Evolutionary conservation across 345 rosid species (phyloP).

Genomic region (Tarenaya hassleriana): DNA sequence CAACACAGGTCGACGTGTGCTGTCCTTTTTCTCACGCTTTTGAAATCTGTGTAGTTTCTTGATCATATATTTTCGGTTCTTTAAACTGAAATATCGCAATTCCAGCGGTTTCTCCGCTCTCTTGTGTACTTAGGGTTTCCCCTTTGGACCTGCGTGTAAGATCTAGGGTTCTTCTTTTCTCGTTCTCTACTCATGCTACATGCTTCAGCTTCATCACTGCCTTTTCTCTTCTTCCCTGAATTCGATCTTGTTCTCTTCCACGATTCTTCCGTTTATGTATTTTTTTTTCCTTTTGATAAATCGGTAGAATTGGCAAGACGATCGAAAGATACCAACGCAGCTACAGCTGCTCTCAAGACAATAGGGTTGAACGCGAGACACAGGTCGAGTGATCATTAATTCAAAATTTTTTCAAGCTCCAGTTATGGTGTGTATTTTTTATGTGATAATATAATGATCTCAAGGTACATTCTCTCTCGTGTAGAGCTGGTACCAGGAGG

Average conservation of each 20-base stretch:
- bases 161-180: constrained; percentile 39
- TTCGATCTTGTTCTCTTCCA: not conserved
- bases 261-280: too few species aligned
- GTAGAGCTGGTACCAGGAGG: constrained; percentile 78
- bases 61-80: not conserved
- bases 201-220: not conserved
- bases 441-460: too few species aligned
- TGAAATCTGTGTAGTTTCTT: constrained; percentile 15
- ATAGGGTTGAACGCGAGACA: constrained; percentile 49
- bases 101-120: not conserved
- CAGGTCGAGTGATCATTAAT: constrained; percentile 40
- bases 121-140: constrained; percentile 19
- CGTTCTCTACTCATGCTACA: not conserved
- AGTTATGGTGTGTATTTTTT: too few species aligned
- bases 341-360: constrained; percentile 49
- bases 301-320: constrained; percentile 46
- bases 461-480: constrained; percentile 4
- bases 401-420: too few species aligned
- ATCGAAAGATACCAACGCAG: constrained; percentile 69
- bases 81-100: constrained; percentile 2
- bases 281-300: constrained; percentile 6
- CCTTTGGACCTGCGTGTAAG: constrained; percentile 34
- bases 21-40: too few species aligned
- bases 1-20: not conserved
- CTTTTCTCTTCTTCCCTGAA: not conserved